Evolutionary conservation across 1,284 basidiomycete genomes (phyloP).

Genomic region (Boletus mariae): DNA sequence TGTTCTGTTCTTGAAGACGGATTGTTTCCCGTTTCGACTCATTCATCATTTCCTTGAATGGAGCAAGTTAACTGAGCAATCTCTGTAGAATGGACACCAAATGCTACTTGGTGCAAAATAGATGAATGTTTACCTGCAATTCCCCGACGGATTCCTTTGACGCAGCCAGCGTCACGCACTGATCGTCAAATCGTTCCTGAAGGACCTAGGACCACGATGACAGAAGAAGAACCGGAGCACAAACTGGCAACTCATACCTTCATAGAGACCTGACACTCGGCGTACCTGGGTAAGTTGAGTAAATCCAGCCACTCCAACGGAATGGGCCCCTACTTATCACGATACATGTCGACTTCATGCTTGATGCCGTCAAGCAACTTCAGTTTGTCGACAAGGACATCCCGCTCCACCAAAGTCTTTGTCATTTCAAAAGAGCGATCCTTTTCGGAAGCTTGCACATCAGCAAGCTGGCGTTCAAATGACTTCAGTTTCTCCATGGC

Average conservation of each 20-base stretch:
- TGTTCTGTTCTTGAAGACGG: slow-evolving; percentile 25
- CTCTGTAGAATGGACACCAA: slow-evolving; percentile 9
- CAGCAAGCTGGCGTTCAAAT: slow-evolving; percentile 15
- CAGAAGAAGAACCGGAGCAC: neutral
- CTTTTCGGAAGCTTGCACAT: slow-evolving; percentile 19
- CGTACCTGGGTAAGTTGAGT: slow-evolving; percentile 11
- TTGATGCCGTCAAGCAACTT: slow-evolving; percentile 19
- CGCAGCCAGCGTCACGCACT: slow-evolving; percentile 46
- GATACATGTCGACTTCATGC: slow-evolving; percentile 21
- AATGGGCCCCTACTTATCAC: slow-evolving; percentile 22
- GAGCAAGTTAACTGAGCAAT: slow-evolving; percentile 2
- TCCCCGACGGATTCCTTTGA: slow-evolving; percentile 53
- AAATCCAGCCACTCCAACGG: neutral
- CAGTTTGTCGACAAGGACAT: slow-evolving; percentile 24
- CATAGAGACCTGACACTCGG: slow-evolving; percentile 33
- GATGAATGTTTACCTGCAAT: slow-evolving; percentile 41
- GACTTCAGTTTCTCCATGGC: slow-evolving; percentile 14
- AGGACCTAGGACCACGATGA: slow-evolving; percentile 36
- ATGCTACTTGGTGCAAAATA: slow-evolving; percentile 7
- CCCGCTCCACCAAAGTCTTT: slow-evolving; percentile 19
- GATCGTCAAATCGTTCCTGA: slow-evolving; percentile 60
- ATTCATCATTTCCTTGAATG: slow-evolving; percentile 17
- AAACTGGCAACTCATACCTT: slow-evolving; percentile 20
- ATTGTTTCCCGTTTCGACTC: slow-evolving; percentile 17
- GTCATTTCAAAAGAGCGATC: slow-evolving; percentile 15